These are phyloP conservation scores for Silybum marianum DNA, from an alignment of 129 eudicot species.

Conservation along the genomic window DNA sequence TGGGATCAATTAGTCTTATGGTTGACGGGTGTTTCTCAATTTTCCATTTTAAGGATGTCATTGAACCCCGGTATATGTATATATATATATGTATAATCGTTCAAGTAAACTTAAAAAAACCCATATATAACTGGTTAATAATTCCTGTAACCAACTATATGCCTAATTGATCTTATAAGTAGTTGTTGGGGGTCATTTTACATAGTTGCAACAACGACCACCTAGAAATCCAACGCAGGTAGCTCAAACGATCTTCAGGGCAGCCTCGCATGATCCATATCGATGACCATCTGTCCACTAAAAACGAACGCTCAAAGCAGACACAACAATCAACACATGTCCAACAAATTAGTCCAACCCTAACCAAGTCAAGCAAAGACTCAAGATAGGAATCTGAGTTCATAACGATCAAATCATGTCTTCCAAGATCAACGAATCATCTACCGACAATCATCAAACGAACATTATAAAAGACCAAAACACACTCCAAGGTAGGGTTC, in stretches of 20 bases:
- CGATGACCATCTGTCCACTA: background rate
- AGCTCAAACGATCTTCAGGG: background rate
- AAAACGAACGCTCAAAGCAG: background rate
- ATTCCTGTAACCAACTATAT: too few species aligned
- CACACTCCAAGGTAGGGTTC: background rate
- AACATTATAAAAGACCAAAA: background rate
- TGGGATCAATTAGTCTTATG: background rate
- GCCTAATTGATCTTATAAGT: too few species aligned
- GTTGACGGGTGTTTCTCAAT: background rate
- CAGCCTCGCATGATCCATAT: background rate
- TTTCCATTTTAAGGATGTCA: too few species aligned
- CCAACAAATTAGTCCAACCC: background rate
- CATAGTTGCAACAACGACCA: background rate
- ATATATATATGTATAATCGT: too few species aligned
- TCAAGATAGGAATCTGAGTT: background rate
- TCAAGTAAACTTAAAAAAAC: too few species aligned
- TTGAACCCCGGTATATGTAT: too few species aligned
- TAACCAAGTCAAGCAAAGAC: background rate
- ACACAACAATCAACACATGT: background rate
- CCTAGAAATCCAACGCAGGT: background rate
- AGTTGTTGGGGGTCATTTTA: background rate
- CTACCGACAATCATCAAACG: background rate
- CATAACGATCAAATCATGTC: background rate
- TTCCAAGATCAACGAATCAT: background rate
- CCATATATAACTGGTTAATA: too few species aligned